Evolutionary conservation across 108 stramenopile species (phyloP).

Genomic region (Nannochloropsis granulata): DNA sequence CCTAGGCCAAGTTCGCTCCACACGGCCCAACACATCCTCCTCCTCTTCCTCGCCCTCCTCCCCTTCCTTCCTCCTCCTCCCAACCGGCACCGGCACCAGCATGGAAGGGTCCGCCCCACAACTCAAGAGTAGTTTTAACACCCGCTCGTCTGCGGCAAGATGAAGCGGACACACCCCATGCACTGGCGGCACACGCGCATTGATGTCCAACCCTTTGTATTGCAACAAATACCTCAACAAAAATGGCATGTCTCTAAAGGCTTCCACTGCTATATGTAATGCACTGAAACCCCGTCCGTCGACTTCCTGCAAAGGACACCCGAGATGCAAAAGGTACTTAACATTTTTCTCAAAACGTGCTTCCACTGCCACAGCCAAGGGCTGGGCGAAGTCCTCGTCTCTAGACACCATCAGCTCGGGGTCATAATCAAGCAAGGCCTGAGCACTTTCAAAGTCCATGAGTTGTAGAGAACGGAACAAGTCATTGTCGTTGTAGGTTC

Average conservation of each 20-base stretch:
- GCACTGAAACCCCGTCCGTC: background rate
- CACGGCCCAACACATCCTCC: background rate
- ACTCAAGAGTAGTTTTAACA: background rate
- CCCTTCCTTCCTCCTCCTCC: background rate
- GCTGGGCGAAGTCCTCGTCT: background rate
- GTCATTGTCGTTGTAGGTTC: background rate
- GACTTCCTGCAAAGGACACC: background rate
- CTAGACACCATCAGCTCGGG: background rate
- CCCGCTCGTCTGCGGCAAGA: background rate
- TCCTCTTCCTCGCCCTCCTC: background rate
- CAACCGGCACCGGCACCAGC: background rate
- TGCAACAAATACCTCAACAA: background rate
- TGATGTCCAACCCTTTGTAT: background rate
- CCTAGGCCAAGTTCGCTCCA: background rate
- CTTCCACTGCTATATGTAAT: background rate
- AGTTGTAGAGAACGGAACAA: background rate
- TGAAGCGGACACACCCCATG: background rate
- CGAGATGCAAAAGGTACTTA: background rate
- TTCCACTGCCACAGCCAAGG: background rate
- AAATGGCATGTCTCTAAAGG: background rate
- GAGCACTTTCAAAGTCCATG: background rate
- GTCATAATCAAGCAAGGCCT: background rate
- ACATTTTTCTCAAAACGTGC: background rate
- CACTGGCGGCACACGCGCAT: background rate
- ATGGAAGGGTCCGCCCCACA: background rate